These are phyloP conservation scores for Alternaria tenuissima DNA, from an alignment of 2,329 filamentous ascomycete genomes.

Conservation along the genomic window DNA sequence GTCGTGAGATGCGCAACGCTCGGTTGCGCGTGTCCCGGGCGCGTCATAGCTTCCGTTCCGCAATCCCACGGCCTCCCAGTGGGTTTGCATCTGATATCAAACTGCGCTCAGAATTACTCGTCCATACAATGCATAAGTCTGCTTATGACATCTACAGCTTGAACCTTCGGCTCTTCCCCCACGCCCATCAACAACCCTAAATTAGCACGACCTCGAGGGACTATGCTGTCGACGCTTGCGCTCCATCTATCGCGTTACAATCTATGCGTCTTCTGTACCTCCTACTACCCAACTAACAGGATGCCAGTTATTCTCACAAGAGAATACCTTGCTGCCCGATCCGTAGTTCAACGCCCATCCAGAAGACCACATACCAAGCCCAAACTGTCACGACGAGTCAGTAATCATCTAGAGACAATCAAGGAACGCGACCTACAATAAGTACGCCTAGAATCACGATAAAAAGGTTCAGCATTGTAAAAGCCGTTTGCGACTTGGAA, in stretches of 20 bases:
- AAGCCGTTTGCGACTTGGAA: slow-evolving; percentile 52
- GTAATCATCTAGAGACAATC: not conserved
- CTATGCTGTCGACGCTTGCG: not conserved
- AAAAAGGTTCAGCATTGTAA: slow-evolving; percentile 56
- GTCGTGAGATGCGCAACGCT: slow-evolving; percentile 29
- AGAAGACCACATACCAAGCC: slow-evolving; percentile 42
- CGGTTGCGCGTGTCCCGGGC: slow-evolving; percentile 21
- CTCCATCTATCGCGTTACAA: not conserved
- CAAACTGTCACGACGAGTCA: slow-evolving; percentile 27
- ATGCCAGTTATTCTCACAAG: slow-evolving; percentile 43
- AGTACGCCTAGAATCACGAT: slow-evolving; percentile 50
- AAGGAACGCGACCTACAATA: slow-evolving; percentile 31
- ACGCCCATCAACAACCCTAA: not conserved
- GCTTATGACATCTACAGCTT: not conserved
- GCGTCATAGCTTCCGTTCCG: slow-evolving; percentile 26
- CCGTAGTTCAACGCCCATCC: slow-evolving; percentile 32
- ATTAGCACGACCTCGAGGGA: not conserved
- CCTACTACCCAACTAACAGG: slow-evolving; percentile 25
- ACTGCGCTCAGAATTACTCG: not conserved
- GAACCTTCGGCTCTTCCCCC: no score
- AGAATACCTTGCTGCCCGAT: slow-evolving; percentile 38
- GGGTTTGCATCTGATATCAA: not conserved
- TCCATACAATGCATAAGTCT: not conserved
- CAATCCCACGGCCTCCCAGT: slow-evolving; percentile 1
- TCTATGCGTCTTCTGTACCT: slow-evolving; percentile 8